These are phyloP conservation scores for Spathaspora hagerdaliae DNA, from an alignment of 805 yeast genomes.

Conservation along the genomic window DNA sequence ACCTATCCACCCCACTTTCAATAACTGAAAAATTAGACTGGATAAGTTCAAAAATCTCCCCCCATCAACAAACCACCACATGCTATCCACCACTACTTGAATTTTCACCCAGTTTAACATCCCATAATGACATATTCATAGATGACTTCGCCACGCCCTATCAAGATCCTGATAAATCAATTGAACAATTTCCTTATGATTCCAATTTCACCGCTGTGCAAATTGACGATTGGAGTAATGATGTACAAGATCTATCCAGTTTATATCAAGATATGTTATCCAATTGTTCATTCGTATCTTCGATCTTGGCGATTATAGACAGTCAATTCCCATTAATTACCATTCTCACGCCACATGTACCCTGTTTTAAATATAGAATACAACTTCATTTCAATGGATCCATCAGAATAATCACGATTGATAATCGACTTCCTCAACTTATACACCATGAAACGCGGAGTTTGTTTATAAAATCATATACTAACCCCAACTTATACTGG, in stretches of 20 bases:
- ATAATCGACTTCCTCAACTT: constrained; percentile 42
- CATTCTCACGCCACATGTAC: constrained; percentile 19
- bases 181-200: constrained; percentile 12
- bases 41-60: constrained; percentile 20
- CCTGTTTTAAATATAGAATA: constrained; percentile 33
- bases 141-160: background rate
- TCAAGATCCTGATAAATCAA: constrained; percentile 3
- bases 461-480: constrained; percentile 33
- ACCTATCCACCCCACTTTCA: background rate
- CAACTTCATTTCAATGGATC: constrained; percentile 50
- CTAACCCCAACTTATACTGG: constrained; percentile 42
- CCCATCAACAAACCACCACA: constrained; percentile 1
- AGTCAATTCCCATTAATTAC: constrained; percentile 9
- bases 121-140: constrained; percentile 6
- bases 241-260: constrained; percentile 15
- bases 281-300: constrained; percentile 75
- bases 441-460: constrained; percentile 15
- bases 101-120: constrained; percentile 10
- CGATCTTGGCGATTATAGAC: constrained; percentile 48
- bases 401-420: constrained; percentile 45
- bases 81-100: constrained; percentile 20
- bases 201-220: constrained; percentile 5
- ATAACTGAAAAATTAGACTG: constrained; percentile 20
- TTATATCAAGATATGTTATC: constrained; percentile 49
- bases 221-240: constrained; percentile 43